Evolutionary conservation across 805 yeast genomes (phyloP).

Genomic region (Tetrapisispora phaffii): DNA sequence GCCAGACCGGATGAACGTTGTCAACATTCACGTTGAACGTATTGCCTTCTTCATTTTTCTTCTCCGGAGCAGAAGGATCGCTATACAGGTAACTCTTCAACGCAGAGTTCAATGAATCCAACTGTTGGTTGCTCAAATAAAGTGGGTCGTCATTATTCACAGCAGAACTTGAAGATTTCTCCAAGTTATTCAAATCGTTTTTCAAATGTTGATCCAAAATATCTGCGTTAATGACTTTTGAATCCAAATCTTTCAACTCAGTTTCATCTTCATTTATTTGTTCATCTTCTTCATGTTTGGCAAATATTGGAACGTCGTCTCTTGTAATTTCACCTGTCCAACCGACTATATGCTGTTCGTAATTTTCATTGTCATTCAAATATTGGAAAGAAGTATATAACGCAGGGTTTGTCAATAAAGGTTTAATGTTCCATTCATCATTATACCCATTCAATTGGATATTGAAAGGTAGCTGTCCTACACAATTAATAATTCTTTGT

Average conservation of each 20-base stretch:
- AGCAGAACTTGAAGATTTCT: not conserved
- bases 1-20: conserved; percentile 76
- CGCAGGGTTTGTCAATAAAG: conserved; percentile 76
- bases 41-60: conserved; percentile 15
- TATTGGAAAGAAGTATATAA: conserved; percentile 64
- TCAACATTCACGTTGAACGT: conserved; percentile 35
- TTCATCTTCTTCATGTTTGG: not conserved
- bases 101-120: conserved; percentile 27
- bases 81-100: conserved; percentile 39
- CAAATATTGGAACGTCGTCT: not conserved
- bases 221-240: conserved; percentile 4
- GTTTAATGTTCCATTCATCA: conserved; percentile 46
- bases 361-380: conserved; percentile 49
- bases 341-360: conserved; percentile 83
- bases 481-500: conserved; percentile 30
- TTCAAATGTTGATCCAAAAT: conserved; percentile 1
- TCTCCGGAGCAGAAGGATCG: conserved; percentile 2
- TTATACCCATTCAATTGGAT: conserved; percentile 25
- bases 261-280: not conserved
- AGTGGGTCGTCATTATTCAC: conserved; percentile 45
- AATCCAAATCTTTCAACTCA: not conserved
- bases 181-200: not conserved
- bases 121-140: conserved; percentile 48
- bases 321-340: conserved; percentile 85
- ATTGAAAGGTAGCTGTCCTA: conserved; percentile 29